Percentiles rank a stretch among this genome's conserved stretches.
phyloP scores from a whole-genome alignment of 2,329 filamentous ascomycete species.

The Colletotrichum sp. region DNA sequence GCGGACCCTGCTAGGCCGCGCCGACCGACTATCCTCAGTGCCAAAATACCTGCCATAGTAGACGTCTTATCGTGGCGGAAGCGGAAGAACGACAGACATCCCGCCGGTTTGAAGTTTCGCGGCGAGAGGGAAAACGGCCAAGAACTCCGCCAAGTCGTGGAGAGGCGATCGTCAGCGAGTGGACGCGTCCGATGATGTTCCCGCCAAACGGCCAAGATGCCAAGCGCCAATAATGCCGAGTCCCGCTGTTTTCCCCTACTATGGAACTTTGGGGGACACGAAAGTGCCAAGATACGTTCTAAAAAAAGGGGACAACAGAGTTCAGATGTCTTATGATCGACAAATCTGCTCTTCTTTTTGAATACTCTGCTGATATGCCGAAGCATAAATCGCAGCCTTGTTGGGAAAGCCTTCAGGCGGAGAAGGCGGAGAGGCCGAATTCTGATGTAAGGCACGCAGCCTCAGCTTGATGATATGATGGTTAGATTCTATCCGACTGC shows the following conservation, averaged over 20 bases:
- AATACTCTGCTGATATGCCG: too few species aligned
- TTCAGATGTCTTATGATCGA: not conserved
- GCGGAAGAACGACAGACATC: not conserved
- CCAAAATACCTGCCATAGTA: not conserved
- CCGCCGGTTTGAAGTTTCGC: not conserved
- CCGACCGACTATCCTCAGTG: too few species aligned
- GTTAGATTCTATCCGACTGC: rapidly evolving
- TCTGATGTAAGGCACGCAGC: rapidly evolving
- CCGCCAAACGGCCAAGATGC: not conserved
- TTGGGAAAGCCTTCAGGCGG: rapidly evolving
- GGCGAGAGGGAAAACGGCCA: not conserved
- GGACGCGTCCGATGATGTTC: not conserved
- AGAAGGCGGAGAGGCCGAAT: rapidly evolving
- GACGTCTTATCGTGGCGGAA: not conserved
- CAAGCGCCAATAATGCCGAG: not conserved
- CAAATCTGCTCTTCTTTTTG: not conserved
- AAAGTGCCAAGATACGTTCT: not conserved
- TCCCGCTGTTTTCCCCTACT: not conserved
- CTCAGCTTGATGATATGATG: not conserved
- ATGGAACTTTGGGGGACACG: not conserved
- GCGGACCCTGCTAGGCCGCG: not conserved
- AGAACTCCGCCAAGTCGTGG: not conserved
- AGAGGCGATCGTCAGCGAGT: not conserved
- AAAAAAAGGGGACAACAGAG: not conserved
- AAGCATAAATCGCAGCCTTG: not conserved